Evolutionary conservation across 371 early-diverging fungal genomes (phyloP).

Genomic region (Mortierella sp.): DNA sequence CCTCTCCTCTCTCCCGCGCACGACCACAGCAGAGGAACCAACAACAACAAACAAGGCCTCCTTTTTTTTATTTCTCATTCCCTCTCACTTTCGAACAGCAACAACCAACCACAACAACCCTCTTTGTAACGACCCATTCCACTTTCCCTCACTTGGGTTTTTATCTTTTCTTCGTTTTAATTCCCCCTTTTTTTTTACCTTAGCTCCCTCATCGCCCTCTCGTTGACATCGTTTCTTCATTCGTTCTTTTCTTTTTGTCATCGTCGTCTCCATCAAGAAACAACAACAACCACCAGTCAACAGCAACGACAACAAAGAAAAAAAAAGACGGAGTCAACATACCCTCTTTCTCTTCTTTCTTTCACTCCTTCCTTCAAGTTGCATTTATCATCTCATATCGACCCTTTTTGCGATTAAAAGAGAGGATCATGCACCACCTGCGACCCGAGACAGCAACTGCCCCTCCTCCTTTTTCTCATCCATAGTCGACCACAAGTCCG

Average conservation of each 20-base stretch:
- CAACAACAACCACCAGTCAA: background rate
- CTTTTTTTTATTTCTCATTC: background rate
- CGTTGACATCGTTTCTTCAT: background rate
- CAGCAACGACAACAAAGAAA: background rate
- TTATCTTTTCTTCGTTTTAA: background rate
- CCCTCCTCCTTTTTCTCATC: background rate
- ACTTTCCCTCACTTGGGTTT: background rate
- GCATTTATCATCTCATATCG: background rate
- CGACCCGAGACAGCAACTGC: slow-evolving; percentile 6
- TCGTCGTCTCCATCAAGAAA: background rate
- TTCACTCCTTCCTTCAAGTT: background rate
- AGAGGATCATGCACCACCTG: background rate
- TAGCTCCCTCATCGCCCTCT: background rate
- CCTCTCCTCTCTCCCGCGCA: background rate
- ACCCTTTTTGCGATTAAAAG: background rate
- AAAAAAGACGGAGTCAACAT: background rate
- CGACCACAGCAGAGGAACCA: slow-evolving; percentile 3
- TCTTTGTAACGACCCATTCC: slow-evolving; percentile 11
- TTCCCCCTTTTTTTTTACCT: background rate
- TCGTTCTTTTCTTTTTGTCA: slow-evolving; percentile 2
- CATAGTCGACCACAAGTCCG: slow-evolving; percentile 3
- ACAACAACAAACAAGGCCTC: background rate
- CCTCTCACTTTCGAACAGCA: background rate
- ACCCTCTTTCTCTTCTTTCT: background rate
- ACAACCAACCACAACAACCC: background rate